Evolutionary conservation across 306 rosid species (phyloP), one percentile per base, ranked within the genome.

Genomic region (Fagus crenata): DNA sequence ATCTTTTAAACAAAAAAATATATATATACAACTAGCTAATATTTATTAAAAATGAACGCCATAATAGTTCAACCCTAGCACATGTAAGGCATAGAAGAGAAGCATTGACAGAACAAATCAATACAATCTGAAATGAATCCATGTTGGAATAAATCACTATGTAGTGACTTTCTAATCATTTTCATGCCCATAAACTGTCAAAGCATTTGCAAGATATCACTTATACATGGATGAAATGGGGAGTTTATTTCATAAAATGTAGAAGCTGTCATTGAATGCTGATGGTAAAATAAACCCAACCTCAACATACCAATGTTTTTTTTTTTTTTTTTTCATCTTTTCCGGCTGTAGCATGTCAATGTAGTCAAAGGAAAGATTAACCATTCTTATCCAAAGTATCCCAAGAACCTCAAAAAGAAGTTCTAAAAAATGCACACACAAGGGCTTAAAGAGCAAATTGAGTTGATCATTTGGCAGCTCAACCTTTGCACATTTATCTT

Each of bases 381-480:
- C n/a, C 69, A 63, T 63, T 63, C 42, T 63, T 63, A 63, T 63
- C n/a, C 43, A 7, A 63, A 14, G 42, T 63, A 63, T 5, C 35
- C 69, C 22, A 35, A 36, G 14, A 63, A 28, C 69, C 28, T 63
- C 69, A 28, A 63, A 33, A 17, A 65, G 39, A 65, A 5, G n/a
- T 17, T 8, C 64, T 28, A 58, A 58, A 58, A 58, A 31, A 58
- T 3, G 0, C 5, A 2, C 14, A n/a, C 64, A 28, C 64, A 35
- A 63, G 49, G 14, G 46, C 31, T 15, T 5, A 35, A 58, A 37
- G 31, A 14, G 43, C 28, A 36, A 36, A 64, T 36, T 72, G 42
- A 56, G 54, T 74, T 76, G 69, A 61, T 69, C 53, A 39, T 37
- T 22, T 5, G n/a, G 18, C 41, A 51, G 56, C 67, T 59, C 72